Percentiles rank a stretch among this genome's conserved stretches.
phyloP scores from a whole-genome alignment of 441 rosid species.

The Corymbia calophylla region DNA sequence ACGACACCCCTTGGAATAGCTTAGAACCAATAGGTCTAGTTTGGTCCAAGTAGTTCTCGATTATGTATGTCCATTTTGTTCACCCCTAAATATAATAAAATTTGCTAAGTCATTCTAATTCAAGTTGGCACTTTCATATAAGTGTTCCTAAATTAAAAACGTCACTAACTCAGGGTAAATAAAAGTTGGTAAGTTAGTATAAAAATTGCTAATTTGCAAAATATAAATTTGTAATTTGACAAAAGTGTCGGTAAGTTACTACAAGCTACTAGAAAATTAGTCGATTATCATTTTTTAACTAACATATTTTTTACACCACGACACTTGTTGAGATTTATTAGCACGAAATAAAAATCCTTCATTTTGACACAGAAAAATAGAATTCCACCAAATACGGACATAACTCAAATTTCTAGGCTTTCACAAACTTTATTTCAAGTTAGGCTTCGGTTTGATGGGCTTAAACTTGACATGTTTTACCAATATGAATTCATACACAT shows the following conservation, averaged over 20 bases:
- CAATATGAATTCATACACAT: background rate
- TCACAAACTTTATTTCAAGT: background rate
- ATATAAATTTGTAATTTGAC: background rate
- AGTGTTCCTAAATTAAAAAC: background rate
- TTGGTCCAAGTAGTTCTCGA: no score
- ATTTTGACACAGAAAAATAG: background rate
- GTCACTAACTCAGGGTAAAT: background rate
- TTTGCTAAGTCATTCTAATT: background rate
- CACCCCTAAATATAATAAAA: no score
- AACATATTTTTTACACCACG: background rate
- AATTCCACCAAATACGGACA: background rate
- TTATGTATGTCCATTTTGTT: no score
- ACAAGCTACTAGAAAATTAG: background rate
- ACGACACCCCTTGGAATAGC: no score
- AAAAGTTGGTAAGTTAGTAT: background rate
- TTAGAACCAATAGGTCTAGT: accelerated
- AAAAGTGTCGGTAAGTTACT: background rate
- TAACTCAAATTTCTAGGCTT: background rate
- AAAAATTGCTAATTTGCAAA: background rate
- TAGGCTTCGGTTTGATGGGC: accelerated
- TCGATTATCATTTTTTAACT: background rate
- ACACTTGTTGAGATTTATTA: background rate
- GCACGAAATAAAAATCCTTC: background rate
- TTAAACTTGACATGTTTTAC: background rate
- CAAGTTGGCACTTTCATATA: background rate